phyloP scores from a whole-genome alignment of 306 rosid species.

The Dicorynia guianensis region DNA sequence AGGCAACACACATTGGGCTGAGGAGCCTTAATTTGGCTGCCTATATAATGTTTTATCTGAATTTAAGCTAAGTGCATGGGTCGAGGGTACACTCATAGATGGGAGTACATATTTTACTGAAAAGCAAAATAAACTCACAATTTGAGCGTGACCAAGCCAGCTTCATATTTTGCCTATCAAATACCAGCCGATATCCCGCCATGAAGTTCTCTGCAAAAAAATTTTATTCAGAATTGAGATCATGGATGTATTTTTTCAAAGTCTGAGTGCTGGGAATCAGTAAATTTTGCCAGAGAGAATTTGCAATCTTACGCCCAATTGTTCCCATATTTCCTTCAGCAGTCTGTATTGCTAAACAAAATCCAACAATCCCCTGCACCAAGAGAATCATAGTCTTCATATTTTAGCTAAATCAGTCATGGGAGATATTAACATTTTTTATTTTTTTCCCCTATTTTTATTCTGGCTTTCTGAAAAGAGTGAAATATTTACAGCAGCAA shows the following conservation, averaged over 20 bases:
- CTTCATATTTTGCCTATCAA: constrained; percentile 80
- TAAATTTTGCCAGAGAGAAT: constrained; percentile 26
- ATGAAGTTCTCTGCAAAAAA: constrained; percentile 83
- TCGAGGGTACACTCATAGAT: not conserved
- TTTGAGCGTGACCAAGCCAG: constrained; percentile 85
- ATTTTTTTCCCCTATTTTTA: not conserved
- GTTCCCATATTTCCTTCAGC: constrained; percentile 75
- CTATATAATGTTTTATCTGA: not conserved
- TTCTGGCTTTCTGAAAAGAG: constrained; percentile 1
- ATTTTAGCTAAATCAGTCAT: constrained; percentile 27
- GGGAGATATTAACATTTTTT: not conserved
- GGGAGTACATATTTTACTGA: not conserved
- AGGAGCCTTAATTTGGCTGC: constrained; percentile 20
- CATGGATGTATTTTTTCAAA: constrained; percentile 13
- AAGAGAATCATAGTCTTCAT: constrained; percentile 21
- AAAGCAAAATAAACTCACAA: constrained; percentile 66
- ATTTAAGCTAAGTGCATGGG: constrained; percentile 19
- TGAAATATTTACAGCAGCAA: not conserved
- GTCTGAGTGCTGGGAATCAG: constrained; percentile 16
- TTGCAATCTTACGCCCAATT: constrained; percentile 81
- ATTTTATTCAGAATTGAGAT: constrained; percentile 5
- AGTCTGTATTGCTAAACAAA: constrained; percentile 87
- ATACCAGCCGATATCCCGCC: constrained; percentile 86
- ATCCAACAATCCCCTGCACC: constrained; percentile 76
- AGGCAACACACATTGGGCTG: not conserved